Percentiles rank a stretch among this genome's conserved stretches.
Conservation (phyloP, 768 basidiomycete species). For the Lentinula sp. region DNA sequence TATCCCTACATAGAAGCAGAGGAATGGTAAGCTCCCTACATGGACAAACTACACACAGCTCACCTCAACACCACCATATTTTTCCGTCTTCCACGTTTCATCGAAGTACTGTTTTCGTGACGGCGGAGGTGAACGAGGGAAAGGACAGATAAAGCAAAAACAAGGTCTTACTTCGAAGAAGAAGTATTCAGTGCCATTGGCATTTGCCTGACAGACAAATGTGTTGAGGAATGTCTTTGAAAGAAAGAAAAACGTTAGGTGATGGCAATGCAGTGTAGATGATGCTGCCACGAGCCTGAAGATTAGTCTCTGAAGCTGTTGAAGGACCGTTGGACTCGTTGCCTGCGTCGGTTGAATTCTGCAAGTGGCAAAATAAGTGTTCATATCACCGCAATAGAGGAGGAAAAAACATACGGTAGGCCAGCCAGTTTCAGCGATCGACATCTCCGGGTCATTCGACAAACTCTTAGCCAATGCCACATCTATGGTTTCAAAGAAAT, state of each 20-base stretch:
- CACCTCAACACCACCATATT: slow-evolving; percentile 76
- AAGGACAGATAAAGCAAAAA: not conserved
- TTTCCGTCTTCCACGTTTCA: slow-evolving; percentile 31
- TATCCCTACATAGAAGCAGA: not conserved
- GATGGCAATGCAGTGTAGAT: not conserved
- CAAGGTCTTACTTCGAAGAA: slow-evolving; percentile 59
- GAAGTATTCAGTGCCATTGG: slow-evolving; percentile 82
- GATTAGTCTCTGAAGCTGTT: slow-evolving; percentile 48
- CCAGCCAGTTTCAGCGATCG: slow-evolving; percentile 88
- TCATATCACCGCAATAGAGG: not conserved
- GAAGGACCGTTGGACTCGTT: slow-evolving; percentile 66
- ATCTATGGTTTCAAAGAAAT: slow-evolving; percentile 68
- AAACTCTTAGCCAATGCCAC: slow-evolving; percentile 45
- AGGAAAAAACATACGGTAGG: slow-evolving; percentile 49
- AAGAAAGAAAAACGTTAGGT: not conserved
- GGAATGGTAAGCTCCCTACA: not conserved
- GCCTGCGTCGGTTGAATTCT: slow-evolving; percentile 54
- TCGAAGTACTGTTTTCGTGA: slow-evolving; percentile 45
- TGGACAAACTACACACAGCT: slow-evolving; percentile 14
- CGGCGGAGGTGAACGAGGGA: not conserved
- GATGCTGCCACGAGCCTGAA: slow-evolving; percentile 38
- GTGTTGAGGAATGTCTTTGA: slow-evolving; percentile 71
- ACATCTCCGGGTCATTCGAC: slow-evolving; percentile 71
- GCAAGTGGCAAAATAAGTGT: not conserved
- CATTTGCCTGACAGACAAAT: slow-evolving; percentile 84